Evolutionary conservation across 768 basidiomycete genomes (phyloP).

Genomic region (Russula lepida): DNA sequence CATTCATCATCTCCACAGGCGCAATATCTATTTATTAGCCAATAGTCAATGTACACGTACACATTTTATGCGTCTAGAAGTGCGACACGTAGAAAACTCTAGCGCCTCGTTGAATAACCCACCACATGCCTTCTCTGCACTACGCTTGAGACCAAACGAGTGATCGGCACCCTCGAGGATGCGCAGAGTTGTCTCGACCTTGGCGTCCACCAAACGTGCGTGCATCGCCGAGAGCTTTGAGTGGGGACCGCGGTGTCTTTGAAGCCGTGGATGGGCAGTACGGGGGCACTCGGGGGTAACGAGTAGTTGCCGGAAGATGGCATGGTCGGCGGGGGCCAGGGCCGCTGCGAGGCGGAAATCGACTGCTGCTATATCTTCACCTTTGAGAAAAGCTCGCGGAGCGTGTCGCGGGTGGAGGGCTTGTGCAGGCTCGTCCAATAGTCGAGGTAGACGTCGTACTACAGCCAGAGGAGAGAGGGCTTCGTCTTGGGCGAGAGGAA

Average conservation of each 20-base stretch:
- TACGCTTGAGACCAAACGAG: slow-evolving; percentile 44
- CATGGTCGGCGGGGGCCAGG: slow-evolving; percentile 29
- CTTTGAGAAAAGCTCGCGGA: slow-evolving; percentile 28
- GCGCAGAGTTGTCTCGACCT: slow-evolving; percentile 31
- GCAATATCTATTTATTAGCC: too few relatives aligned
- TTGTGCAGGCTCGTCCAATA: slow-evolving; percentile 42
- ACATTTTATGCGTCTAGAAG: not conserved
- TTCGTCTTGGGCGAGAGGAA: slow-evolving; percentile 40
- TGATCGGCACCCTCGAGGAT: slow-evolving; percentile 42
- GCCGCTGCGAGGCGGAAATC: not conserved
- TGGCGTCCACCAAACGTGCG: slow-evolving; percentile 29
- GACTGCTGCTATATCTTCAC: not conserved
- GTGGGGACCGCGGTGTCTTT: slow-evolving; percentile 40
- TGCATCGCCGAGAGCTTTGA: slow-evolving; percentile 35
- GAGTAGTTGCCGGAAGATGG: slow-evolving; percentile 41
- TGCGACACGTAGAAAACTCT: slow-evolving; percentile 23
- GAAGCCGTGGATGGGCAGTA: slow-evolving; percentile 41
- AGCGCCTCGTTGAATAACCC: slow-evolving; percentile 30
- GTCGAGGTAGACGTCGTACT: slow-evolving; percentile 49
- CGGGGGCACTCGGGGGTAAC: slow-evolving; percentile 36
- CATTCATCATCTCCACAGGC: too few relatives aligned
- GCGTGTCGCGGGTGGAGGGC: slow-evolving; percentile 39
- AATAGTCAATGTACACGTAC: not conserved
- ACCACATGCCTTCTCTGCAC: slow-evolving; percentile 36
- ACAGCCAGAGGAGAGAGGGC: slow-evolving; percentile 48